Conservation (phyloP, 1,284 basidiomycete genomes). For the Ustilago sp. region DNA sequence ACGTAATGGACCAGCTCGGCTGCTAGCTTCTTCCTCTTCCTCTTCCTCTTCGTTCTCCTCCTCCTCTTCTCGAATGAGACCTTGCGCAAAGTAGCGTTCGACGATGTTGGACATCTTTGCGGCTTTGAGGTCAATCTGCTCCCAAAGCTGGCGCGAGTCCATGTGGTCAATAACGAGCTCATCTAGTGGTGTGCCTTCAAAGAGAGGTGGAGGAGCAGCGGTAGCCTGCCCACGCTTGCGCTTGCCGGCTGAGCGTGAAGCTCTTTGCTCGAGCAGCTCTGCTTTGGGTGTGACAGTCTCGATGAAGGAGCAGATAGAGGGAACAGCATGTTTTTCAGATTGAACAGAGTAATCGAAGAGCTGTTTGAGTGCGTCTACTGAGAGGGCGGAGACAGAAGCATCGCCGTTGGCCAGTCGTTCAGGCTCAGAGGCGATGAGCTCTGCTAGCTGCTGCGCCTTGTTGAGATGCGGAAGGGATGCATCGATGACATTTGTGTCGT, state of each 20-base stretch:
- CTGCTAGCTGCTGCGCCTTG: slow-evolving; percentile 40
- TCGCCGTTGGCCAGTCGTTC: slow-evolving; percentile 42
- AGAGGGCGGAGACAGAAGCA: slow-evolving; percentile 26
- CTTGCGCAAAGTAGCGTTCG: slow-evolving; percentile 67
- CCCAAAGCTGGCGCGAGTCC: slow-evolving; percentile 90
- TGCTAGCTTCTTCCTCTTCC: slow-evolving; percentile 43
- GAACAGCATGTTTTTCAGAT: slow-evolving; percentile 76
- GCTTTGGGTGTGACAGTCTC: slow-evolving; percentile 74
- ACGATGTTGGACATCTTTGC: slow-evolving; percentile 53
- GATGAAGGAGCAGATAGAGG: slow-evolving; percentile 78
- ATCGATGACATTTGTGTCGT: background rate
- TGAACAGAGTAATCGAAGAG: slow-evolving; percentile 63
- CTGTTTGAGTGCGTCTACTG: slow-evolving; percentile 39
- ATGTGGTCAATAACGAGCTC: slow-evolving; percentile 84
- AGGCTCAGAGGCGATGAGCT: slow-evolving; percentile 43
- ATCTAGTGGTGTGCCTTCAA: slow-evolving; percentile 80
- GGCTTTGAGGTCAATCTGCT: slow-evolving; percentile 72
- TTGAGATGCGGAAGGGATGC: slow-evolving; percentile 22
- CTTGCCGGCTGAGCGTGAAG: slow-evolving; percentile 45
- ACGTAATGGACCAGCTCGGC: slow-evolving; percentile 21
- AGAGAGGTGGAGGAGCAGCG: slow-evolving; percentile 65
- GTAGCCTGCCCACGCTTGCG: slow-evolving; percentile 54
- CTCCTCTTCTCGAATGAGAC: slow-evolving; percentile 41
- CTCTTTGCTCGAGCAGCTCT: slow-evolving; percentile 54
- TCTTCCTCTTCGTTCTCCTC: slow-evolving; percentile 63